These are phyloP conservation scores for Zygosaccharomyces sapae DNA, from an alignment of 1,139 yeast species.

Conservation along the genomic window DNA sequence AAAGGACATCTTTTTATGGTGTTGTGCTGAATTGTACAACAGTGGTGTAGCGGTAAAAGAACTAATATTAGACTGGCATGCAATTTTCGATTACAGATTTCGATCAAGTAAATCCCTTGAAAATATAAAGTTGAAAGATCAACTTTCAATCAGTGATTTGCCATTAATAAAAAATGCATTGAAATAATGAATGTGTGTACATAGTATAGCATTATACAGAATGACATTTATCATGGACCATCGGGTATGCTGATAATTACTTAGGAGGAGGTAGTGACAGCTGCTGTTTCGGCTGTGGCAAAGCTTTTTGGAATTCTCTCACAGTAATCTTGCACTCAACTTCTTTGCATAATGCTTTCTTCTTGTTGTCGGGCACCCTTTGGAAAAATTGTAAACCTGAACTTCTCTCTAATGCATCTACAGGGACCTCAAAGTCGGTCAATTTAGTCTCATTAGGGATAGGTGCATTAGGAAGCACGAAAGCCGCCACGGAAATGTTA, in stretches of 20 bases:
- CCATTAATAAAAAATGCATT: conserved; percentile 11
- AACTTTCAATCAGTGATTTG: conserved; percentile 11
- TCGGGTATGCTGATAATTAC: neutral
- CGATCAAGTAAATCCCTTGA: conserved; percentile 15
- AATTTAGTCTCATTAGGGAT: conserved; percentile 71
- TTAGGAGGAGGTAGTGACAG: conserved; percentile 41
- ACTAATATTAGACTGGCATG: conserved; percentile 24
- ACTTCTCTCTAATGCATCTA: conserved; percentile 82
- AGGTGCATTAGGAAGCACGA: conserved; percentile 80
- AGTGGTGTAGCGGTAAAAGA: conserved; percentile 25
- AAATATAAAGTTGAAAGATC: conserved; percentile 9
- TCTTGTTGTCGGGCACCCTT: conserved; percentile 56
- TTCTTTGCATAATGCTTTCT: conserved; percentile 71
- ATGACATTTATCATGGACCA: neutral
- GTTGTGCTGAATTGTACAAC: conserved; percentile 22
- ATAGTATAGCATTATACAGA: conserved; percentile 28
- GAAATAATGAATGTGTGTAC: conserved; percentile 41
- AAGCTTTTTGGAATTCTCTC: conserved; percentile 66
- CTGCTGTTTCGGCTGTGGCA: conserved; percentile 34
- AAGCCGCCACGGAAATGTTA: conserved; percentile 76
- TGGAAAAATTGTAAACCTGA: conserved; percentile 80
- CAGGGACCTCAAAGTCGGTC: conserved; percentile 75
- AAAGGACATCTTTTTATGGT: conserved; percentile 28
- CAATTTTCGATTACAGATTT: conserved; percentile 21
- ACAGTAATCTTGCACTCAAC: conserved; percentile 75